Base-by-base conservation (phyloP, 1,139 yeast genomes). In the Suhomyces yuchorum region DNA sequence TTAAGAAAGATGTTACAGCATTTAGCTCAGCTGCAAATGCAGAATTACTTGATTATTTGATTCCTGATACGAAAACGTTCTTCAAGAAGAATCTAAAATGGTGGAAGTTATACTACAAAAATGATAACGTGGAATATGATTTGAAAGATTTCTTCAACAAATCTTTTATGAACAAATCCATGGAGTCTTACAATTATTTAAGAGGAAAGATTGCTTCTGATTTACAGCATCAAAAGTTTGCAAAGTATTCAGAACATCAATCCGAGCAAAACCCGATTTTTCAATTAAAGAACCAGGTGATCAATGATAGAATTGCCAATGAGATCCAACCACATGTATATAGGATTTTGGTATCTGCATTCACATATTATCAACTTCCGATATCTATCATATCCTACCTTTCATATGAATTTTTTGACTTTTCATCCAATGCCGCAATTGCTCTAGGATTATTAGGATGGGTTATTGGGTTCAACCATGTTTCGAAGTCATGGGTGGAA, bases 71-170 rank as follows among this genome's bases (percentile, higher is more conserved):
- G 1, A 53, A 54, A 7, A 53, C 49, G 1, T 73, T 65, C 49
- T 73, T 76, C 61, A 56, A 53, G 8, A 59, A 56, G 23, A 66
- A 61, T 18, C 63, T 76, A 38, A 56, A 59, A 24, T 76, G 80
- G 80, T 75, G 78, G 77, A 73, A 66, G 51, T 60, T 76, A 17
- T 76, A 76, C 55, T 65, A 63, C 49, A 69, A 66, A 43, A 75
- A 75, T 51, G 81, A 76, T 50, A 75, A 75, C 51, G 75, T 76
- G 14, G 79, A 75, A 57, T 75, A 75, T 50, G 73, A 69, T 44
- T 58, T 75, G 40, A 75, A 73, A 48, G 80, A 75, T 48, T 74
- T 55, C 51, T 69, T 75, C 47, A 62, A 54, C 42, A 44, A 53
- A 7, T 58, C 67, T 30, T 75, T 74, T 54, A 73, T 76, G 78